These are phyloP conservation scores for Chalaropsis thielavioides DNA, from an alignment of 2,329 filamentous ascomycete genomes.

Conservation along the genomic window DNA sequence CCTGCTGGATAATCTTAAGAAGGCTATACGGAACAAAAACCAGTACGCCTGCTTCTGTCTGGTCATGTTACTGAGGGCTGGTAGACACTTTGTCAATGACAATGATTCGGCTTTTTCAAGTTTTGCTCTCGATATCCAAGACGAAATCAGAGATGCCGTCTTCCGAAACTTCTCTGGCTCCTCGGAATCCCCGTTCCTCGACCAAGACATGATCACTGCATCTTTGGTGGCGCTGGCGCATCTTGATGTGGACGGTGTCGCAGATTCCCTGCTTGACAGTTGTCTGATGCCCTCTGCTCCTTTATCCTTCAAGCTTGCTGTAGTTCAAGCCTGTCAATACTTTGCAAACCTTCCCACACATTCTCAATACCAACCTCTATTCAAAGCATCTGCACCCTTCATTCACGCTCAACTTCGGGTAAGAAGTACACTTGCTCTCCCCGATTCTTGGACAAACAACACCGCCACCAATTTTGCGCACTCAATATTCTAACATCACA, in stretches of 20 bases:
- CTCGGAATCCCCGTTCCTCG: conserved; percentile 37
- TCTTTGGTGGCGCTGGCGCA: conserved; percentile 51
- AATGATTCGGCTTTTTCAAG: conserved; percentile 50
- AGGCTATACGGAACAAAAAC: conserved; percentile 48
- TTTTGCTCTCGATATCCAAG: conserved; percentile 55
- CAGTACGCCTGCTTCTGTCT: conserved; percentile 54
- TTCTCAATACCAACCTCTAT: conserved; percentile 39
- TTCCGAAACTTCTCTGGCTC: conserved; percentile 39
- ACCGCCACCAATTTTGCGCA: not conserved
- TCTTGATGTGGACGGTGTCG: conserved; percentile 43
- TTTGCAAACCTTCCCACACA: conserved; percentile 41
- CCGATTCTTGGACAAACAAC: too few relatives aligned
- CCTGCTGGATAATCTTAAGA: conserved; percentile 49
- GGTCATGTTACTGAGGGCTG: conserved; percentile 46
- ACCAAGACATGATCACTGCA: conserved; percentile 50
- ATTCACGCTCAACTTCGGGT: conserved; percentile 45
- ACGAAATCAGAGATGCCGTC: conserved; percentile 51
- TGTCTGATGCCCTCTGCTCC: conserved; percentile 45
- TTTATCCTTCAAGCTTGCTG: conserved; percentile 45
- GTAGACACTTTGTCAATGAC: conserved; percentile 48
- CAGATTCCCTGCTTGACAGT: conserved; percentile 40
- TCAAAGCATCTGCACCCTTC: conserved; percentile 40
- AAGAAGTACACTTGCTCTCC: conserved; percentile 18
- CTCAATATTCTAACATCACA: not conserved
- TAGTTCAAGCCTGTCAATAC: conserved; percentile 47